Evolutionary conservation across 2,329 filamentous ascomycete species (phyloP).

Genomic region (Aspergillus ustus): DNA sequence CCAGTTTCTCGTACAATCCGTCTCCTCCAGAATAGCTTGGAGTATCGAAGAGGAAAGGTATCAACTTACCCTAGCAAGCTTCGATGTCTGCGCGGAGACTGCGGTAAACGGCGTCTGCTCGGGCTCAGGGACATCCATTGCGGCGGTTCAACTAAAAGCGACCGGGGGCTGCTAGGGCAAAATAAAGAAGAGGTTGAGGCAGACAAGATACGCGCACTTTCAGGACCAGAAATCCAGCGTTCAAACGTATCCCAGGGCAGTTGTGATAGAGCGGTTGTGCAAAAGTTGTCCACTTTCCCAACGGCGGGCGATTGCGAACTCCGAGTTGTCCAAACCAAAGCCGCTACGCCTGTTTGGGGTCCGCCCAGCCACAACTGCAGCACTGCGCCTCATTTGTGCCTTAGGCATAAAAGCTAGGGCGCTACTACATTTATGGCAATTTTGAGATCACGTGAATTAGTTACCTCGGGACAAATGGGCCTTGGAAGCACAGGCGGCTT

Average conservation of each 20-base stretch:
- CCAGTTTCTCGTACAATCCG: background rate
- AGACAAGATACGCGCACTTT: constrained; percentile 15
- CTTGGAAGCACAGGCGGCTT: constrained; percentile 4
- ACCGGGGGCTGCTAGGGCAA: background rate
- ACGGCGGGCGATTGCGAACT: constrained; percentile 11
- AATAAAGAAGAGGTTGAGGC: constrained; percentile 16
- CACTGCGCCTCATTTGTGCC: constrained; percentile 21
- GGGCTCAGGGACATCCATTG: constrained; percentile 85
- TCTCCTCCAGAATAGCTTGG: background rate
- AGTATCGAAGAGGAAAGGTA: background rate
- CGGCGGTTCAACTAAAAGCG: background rate
- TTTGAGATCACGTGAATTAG: background rate
- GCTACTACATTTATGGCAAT: background rate
- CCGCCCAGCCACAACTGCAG: constrained; percentile 25
- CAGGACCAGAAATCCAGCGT: background rate
- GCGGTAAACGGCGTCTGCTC: constrained; percentile 91
- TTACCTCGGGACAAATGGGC: constrained; percentile 7
- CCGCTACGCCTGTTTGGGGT: constrained; percentile 19
- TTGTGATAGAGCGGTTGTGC: constrained; percentile 21
- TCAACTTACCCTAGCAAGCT: constrained; percentile 46
- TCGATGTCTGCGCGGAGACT: constrained; percentile 78
- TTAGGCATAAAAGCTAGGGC: background rate
- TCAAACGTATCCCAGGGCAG: background rate
- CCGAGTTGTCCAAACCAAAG: background rate
- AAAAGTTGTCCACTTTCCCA: constrained; percentile 41